Conservation (phyloP, 2,329 filamentous ascomycete genomes). For the Penicillium corylophilum region DNA sequence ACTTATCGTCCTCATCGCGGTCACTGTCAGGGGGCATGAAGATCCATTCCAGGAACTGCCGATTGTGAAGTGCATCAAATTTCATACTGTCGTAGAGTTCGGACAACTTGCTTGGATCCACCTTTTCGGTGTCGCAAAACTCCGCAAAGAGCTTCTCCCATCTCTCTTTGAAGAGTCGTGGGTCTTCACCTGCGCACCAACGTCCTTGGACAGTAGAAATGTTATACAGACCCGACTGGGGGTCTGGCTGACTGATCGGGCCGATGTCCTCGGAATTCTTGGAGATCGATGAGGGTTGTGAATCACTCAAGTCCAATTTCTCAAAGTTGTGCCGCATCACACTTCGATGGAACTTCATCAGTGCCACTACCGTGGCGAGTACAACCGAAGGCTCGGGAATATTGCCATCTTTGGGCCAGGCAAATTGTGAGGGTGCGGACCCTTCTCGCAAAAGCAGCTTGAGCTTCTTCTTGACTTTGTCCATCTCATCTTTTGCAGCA, state of each 20-base stretch:
- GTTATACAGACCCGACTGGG: constrained; percentile 47
- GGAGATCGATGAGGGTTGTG: constrained; percentile 52
- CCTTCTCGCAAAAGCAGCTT: constrained; percentile 89
- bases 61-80: constrained; percentile 95
- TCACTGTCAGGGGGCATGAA: constrained; percentile 84
- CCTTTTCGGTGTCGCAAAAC: constrained; percentile 95
- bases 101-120: constrained; percentile 97
- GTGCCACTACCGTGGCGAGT: constrained; percentile 82
- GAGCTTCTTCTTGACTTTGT: constrained; percentile 99
- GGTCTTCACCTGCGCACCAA: constrained; percentile 96
- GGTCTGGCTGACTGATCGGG: constrained; percentile 16
- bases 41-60: constrained; percentile 94
- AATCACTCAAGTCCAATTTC: constrained; percentile 64
- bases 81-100: constrained; percentile 99
- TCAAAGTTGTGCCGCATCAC: constrained; percentile 95
- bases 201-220: constrained; percentile 75
- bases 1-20: constrained; percentile 64
- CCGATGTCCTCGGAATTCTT: constrained; percentile 11
- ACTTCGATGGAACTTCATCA: constrained; percentile 95
- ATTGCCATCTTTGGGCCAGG: constrained; percentile 82
- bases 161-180: constrained; percentile 88
- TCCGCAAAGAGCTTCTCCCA: constrained; percentile 99
- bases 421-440: constrained; percentile 91
- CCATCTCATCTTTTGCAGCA: constrained; percentile 98
- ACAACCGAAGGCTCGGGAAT: constrained; percentile 94